Percentiles rank a stretch among this genome's conserved stretches.
phyloP scores from a whole-genome alignment of 805 yeast species.

The Priceomyces haplophilus region DNA sequence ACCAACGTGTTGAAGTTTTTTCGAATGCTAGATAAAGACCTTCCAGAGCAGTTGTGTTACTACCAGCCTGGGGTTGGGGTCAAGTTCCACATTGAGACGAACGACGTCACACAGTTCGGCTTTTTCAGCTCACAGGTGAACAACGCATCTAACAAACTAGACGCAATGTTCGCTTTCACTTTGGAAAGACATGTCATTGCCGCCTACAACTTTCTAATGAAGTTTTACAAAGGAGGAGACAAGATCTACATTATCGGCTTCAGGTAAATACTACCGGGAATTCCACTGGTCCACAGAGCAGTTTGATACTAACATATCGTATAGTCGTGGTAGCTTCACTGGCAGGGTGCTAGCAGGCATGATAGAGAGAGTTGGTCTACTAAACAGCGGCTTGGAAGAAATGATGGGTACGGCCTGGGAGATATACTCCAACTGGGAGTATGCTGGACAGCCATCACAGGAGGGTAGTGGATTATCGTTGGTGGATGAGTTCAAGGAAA shows the following conservation, averaged over 20 bases:
- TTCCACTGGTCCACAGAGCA: neutral
- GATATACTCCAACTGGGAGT: conserved; percentile 58
- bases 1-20: conserved; percentile 55
- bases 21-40: conserved; percentile 47
- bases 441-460: conserved; percentile 54
- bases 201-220: conserved; percentile 54
- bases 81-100: conserved; percentile 40
- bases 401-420: conserved; percentile 62
- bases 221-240: conserved; percentile 48
- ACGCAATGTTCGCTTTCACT: conserved; percentile 51
- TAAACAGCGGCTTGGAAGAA: conserved; percentile 53
- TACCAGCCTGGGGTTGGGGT: conserved; percentile 71
- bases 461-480: conserved; percentile 43
- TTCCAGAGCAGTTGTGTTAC: conserved; percentile 49
- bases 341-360: conserved; percentile 65
- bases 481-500: conserved; percentile 51
- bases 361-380: conserved; percentile 61
- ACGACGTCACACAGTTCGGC: conserved; percentile 18
- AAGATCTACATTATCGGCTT: conserved; percentile 57
- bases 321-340: conserved; percentile 58
- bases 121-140: conserved; percentile 9
- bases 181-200: conserved; percentile 55
- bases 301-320: conserved; percentile 7
- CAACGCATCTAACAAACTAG: conserved; percentile 20
- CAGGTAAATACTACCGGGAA: conserved; percentile 22